Percentiles rank a stretch among this genome's conserved stretches.
Conservation (phyloP, 768 basidiomycete genomes). For the Leucosporidium creatinivorum region DNA sequence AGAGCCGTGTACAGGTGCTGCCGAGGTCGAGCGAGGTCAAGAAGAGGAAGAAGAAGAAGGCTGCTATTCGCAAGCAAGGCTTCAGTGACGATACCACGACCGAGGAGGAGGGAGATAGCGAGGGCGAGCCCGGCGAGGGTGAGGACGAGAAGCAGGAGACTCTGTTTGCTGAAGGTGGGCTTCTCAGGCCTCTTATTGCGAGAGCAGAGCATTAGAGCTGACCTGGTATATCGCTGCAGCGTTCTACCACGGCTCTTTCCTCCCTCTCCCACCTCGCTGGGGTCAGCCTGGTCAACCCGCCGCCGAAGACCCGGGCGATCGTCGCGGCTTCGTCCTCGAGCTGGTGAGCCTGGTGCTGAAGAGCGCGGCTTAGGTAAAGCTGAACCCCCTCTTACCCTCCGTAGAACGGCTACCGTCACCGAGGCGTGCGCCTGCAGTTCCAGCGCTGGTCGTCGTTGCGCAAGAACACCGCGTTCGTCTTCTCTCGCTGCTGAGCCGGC, state of each 20-base stretch:
- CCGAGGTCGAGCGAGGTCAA: neutral
- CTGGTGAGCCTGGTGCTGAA: neutral
- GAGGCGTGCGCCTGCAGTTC: no score
- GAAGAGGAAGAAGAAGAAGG: no score
- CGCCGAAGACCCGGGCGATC: neutral
- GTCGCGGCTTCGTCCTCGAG: neutral
- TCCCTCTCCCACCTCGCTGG: neutral
- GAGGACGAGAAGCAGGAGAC: constrained; percentile 6
- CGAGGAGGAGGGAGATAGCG: neutral
- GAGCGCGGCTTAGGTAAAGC: no score
- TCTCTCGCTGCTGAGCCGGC: no score
- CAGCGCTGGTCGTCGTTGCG: no score
- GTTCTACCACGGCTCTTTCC: neutral
- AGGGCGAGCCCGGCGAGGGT: neutral
- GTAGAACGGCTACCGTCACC: no score
- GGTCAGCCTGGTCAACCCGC: neutral
- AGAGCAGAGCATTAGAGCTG: no score
- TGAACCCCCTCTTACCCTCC: no score
- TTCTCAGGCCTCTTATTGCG: neutral
- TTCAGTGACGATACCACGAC: neutral
- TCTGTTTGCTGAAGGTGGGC: constrained; percentile 2
- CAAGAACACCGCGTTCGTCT: no score
- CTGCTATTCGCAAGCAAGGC: neutral
- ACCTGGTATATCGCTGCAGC: neutral
- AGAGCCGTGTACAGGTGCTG: neutral